Percentiles rank a stretch among this genome's conserved stretches.
phyloP scores from a whole-genome alignment of 164 flowering plant genomes.

The Vitis cinerea region DNA sequence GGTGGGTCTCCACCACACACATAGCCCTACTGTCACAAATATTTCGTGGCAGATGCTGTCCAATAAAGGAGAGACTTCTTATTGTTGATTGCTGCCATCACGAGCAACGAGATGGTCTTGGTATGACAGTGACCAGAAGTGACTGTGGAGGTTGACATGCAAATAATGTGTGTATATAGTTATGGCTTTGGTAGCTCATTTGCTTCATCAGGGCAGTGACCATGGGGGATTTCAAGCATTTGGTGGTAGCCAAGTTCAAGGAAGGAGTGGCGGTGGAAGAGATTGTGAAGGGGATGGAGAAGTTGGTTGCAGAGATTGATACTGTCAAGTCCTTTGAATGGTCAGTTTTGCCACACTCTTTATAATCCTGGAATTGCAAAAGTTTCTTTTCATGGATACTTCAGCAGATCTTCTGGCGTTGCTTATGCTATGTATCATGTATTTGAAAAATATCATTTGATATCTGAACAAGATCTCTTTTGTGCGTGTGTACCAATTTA shows the following conservation, averaged over 20 bases:
- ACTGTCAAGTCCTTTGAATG: slow-evolving; percentile 77
- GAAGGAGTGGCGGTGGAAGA: slow-evolving; percentile 72
- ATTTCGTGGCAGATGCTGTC: slow-evolving; percentile 16
- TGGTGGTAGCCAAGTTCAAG: slow-evolving; percentile 87
- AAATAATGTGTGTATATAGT: slow-evolving; percentile 14
- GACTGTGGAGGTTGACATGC: slow-evolving; percentile 18
- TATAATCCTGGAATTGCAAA: too few relatives aligned
- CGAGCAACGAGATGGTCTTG: not conserved
- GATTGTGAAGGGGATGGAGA: slow-evolving; percentile 64
- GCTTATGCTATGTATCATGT: too few relatives aligned
- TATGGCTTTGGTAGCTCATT: not conserved
- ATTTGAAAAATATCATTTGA: not conserved
- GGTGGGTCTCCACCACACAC: slow-evolving; percentile 7
- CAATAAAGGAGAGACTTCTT: not conserved
- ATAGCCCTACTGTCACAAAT: slow-evolving; percentile 5
- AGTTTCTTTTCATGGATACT: too few relatives aligned
- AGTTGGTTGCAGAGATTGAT: slow-evolving; percentile 58
- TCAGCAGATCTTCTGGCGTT: too few relatives aligned
- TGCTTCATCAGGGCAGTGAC: slow-evolving; percentile 1
- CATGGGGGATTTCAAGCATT: slow-evolving; percentile 73
- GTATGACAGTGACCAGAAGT: slow-evolving; percentile 9
- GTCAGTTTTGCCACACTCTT: slow-evolving; percentile 25
- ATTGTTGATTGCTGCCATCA: slow-evolving; percentile 3
- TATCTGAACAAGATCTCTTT: not conserved
- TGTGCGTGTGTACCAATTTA: not conserved